phyloP scores from a whole-genome alignment of 2,329 filamentous ascomycete genomes.

The Periconia sp. region DNA sequence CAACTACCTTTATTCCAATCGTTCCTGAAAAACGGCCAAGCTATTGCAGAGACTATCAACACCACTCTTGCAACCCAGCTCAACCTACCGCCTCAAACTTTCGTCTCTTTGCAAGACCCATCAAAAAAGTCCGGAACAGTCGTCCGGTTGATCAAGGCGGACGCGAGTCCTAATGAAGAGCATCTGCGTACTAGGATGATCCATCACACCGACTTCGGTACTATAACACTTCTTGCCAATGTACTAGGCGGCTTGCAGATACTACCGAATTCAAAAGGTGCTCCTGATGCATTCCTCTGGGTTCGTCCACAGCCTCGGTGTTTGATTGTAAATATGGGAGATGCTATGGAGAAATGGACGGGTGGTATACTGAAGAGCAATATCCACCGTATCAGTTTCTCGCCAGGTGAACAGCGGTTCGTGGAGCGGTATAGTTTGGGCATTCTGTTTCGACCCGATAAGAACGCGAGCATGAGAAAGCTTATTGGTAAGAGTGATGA shows the following conservation, averaged over 20 bases:
- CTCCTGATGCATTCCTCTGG: not conserved
- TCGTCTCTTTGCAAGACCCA: not conserved
- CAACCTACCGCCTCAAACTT: slow-evolving; percentile 1
- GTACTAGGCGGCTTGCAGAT: slow-evolving; percentile 4
- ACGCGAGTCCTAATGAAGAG: not conserved
- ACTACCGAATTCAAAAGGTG: not conserved
- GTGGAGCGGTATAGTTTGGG: slow-evolving; percentile 3
- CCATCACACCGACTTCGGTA: slow-evolving; percentile 6
- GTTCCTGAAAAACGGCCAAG: slow-evolving; percentile 4
- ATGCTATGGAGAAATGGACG: slow-evolving; percentile 6
- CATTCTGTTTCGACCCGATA: not conserved
- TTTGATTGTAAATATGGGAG: slow-evolving; percentile 5
- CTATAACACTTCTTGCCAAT: slow-evolving; percentile 3
- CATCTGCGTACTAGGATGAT: slow-evolving; percentile 3
- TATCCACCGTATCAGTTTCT: slow-evolving; percentile 2
- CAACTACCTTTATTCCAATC: slow-evolving; percentile 7
- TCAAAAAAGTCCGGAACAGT: slow-evolving; percentile 3
- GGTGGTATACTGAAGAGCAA: slow-evolving; percentile 1
- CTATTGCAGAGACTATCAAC: slow-evolving; percentile 1
- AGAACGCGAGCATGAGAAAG: slow-evolving; percentile 1
- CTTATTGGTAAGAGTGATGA: not conserved
- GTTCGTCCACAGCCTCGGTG: slow-evolving; percentile 1
- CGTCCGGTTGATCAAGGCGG: slow-evolving; percentile 5
- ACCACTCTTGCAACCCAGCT: slow-evolving; percentile 1
- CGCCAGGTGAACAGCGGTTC: slow-evolving; percentile 1